A percentile compares a stretch with the other conserved stretches of the same genome.
Conservation (phyloP, 2,329 filamentous ascomycete species). For the Botryotinia globosa region DNA sequence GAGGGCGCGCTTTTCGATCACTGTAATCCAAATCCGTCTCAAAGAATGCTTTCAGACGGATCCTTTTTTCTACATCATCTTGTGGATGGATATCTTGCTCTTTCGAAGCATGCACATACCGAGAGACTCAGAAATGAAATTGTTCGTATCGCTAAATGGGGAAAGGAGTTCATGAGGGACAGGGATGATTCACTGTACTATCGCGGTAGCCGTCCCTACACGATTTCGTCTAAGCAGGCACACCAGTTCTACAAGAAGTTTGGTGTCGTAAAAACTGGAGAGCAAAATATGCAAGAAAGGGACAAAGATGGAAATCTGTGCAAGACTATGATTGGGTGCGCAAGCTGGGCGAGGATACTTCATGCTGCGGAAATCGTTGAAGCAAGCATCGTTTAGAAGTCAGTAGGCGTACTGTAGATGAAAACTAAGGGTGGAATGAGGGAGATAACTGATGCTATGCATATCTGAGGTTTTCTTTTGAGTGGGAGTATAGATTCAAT, state of each 20-base stretch:
- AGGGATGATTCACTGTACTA: slow-evolving; percentile 25
- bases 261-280: slow-evolving; percentile 15
- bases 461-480: neutral
- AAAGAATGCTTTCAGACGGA: slow-evolving; percentile 28
- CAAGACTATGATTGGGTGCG: slow-evolving; percentile 29
- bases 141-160: slow-evolving; percentile 24
- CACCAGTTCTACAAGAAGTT: slow-evolving; percentile 25
- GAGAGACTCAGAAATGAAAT: slow-evolving; percentile 22
- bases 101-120: slow-evolving; percentile 20
- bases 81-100: slow-evolving; percentile 25
- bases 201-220: slow-evolving; percentile 26
- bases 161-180: slow-evolving; percentile 28
- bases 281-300: slow-evolving; percentile 26
- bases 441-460: neutral
- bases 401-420: neutral
- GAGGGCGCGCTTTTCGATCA: slow-evolving; percentile 24
- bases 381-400: neutral
- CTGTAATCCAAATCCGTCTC: slow-evolving; percentile 8
- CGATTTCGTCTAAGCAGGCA: slow-evolving; percentile 24
- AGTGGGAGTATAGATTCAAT: neutral
- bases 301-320: slow-evolving; percentile 28
- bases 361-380: slow-evolving; percentile 16
- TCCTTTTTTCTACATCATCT: slow-evolving; percentile 31
- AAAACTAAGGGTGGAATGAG: neutral
- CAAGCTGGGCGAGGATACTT: slow-evolving; percentile 28